These are phyloP conservation scores for Dendryphion nanum DNA, from an alignment of 2,329 filamentous ascomycete species.

Conservation along the genomic window DNA sequence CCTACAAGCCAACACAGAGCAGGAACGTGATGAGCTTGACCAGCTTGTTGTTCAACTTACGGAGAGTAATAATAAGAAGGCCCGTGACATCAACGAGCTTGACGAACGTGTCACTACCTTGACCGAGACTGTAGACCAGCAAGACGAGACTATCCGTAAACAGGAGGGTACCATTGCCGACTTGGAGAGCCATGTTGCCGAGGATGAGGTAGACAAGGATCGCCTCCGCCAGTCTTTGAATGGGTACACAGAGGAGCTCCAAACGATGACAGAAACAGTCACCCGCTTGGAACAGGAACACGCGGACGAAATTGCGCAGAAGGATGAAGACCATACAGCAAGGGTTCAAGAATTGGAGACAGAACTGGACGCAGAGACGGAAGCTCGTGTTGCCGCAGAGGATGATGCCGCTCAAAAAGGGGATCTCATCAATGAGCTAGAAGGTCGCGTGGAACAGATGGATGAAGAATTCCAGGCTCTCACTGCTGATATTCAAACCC, in stretches of 20 bases:
- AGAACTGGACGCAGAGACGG: slow-evolving; percentile 37
- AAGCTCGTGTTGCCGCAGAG: slow-evolving; percentile 39
- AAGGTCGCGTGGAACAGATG: slow-evolving; percentile 31
- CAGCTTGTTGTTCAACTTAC: slow-evolving; percentile 37
- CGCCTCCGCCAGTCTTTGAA: slow-evolving; percentile 40
- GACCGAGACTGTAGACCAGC: slow-evolving; percentile 28
- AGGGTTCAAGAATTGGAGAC: slow-evolving; percentile 37
- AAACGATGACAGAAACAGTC: slow-evolving; percentile 37
- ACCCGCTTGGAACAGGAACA: slow-evolving; percentile 42
- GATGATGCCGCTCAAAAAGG: slow-evolving; percentile 39
- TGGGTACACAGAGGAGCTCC: slow-evolving; percentile 40
- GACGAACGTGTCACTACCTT: slow-evolving; percentile 29
- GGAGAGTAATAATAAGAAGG: slow-evolving; percentile 36
- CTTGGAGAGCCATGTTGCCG: slow-evolving; percentile 26
- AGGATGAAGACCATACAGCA: slow-evolving; percentile 40
- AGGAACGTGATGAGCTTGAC: slow-evolving; percentile 38
- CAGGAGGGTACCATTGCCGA: slow-evolving; percentile 27
- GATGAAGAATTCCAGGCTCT: slow-evolving; percentile 30
- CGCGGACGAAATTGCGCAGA: slow-evolving; percentile 30
- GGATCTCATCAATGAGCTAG: slow-evolving; percentile 39
- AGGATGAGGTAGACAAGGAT: slow-evolving; percentile 36
- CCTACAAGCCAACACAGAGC: slow-evolving; percentile 28
- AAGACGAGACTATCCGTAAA: slow-evolving; percentile 33
- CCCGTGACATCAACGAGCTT: slow-evolving; percentile 38
- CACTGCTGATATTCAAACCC: slow-evolving; percentile 28